These are phyloP conservation scores for Inga laurina DNA, from an alignment of 306 rosid species.

Conservation along the genomic window DNA sequence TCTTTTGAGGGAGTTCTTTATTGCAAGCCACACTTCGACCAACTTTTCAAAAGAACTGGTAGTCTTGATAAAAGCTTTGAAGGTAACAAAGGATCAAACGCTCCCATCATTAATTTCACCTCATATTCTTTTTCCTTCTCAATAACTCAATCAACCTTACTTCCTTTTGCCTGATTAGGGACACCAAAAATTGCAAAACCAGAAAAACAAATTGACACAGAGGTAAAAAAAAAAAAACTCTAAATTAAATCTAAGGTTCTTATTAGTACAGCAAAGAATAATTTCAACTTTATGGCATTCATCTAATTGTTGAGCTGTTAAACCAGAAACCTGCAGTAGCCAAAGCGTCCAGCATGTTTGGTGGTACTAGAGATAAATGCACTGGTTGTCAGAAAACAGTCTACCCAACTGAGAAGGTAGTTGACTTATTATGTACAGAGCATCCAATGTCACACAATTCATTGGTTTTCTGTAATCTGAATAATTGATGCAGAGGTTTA, in stretches of 20 bases:
- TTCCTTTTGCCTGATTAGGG: conserved; percentile 50
- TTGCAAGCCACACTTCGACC: conserved; percentile 97
- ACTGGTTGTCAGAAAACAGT: conserved; percentile 91
- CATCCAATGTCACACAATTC: conserved; percentile 2
- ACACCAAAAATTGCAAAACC: conserved; percentile 93
- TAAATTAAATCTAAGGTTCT: conserved; percentile 1
- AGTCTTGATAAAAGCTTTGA: conserved; percentile 98
- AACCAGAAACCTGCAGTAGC: conserved; percentile 75
- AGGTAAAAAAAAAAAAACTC: conserved; percentile 59
- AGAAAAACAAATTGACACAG: conserved; percentile 64
- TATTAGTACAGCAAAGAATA: conserved; percentile 5
- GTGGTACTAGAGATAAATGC: conserved; percentile 98
- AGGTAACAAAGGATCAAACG: conserved; percentile 53
- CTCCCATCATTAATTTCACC: background rate
- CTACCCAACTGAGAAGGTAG: conserved; percentile 97
- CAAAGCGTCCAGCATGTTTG: conserved; percentile 79
- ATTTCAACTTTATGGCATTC: conserved; percentile 13
- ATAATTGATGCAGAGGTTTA: background rate
- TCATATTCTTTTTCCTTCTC: background rate
- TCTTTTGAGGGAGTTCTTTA: conserved; percentile 99
- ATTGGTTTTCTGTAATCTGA: background rate
- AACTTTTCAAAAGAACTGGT: conserved; percentile 94
- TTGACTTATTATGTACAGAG: background rate
- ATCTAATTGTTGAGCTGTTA: conserved; percentile 29
- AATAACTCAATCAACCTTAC: conserved; percentile 7